A percentile compares a stretch with the other conserved stretches of the same genome.
phyloP scores from a whole-genome alignment of 2,329 filamentous ascomycete species.

The Curvularia spicifera region DNA sequence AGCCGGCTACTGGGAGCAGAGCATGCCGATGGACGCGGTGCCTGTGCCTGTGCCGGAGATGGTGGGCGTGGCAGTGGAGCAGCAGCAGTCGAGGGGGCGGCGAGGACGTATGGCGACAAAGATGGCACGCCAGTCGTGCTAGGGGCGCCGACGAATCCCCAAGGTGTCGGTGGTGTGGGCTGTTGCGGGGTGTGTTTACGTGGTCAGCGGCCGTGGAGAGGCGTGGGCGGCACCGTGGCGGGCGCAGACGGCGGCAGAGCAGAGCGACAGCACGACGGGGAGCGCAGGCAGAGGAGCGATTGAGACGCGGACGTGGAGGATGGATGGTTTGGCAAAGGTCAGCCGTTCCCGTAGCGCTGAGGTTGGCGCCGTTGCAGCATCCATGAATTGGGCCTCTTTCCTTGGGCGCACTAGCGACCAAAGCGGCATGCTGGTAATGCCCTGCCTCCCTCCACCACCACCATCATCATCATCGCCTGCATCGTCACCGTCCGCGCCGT shows the following conservation, averaged over 20 bases:
- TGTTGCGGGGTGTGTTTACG: constrained; percentile 21
- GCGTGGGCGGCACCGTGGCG: not conserved
- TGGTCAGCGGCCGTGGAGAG: constrained; percentile 11
- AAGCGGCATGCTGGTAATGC: constrained; percentile 12
- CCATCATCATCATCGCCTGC: not conserved
- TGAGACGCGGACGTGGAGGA: constrained; percentile 9
- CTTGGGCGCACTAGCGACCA: constrained; percentile 16
- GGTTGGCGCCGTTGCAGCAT: constrained; percentile 20
- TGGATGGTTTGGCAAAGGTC: constrained; percentile 11
- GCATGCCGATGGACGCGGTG: constrained; percentile 45
- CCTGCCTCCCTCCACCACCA: not conserved
- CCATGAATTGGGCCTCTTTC: constrained; percentile 17
- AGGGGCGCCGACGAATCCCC: not conserved
- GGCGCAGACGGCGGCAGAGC: not conserved
- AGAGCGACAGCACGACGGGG: not conserved
- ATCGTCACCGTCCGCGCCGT: not conserved
- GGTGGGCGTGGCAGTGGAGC: not conserved
- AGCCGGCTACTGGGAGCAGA: constrained; percentile 34
- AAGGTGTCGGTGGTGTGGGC: constrained; percentile 8
- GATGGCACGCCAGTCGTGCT: not conserved
- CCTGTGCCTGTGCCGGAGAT: not conserved
- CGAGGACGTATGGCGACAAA: not conserved
- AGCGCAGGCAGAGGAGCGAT: not conserved
- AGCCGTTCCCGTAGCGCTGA: constrained; percentile 12
- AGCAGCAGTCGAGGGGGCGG: not conserved